Evolutionary conservation across 768 basidiomycete genomes (phyloP), one percentile per base, ranked within the genome.

Genomic region (Boletus rubescentipes): DNA sequence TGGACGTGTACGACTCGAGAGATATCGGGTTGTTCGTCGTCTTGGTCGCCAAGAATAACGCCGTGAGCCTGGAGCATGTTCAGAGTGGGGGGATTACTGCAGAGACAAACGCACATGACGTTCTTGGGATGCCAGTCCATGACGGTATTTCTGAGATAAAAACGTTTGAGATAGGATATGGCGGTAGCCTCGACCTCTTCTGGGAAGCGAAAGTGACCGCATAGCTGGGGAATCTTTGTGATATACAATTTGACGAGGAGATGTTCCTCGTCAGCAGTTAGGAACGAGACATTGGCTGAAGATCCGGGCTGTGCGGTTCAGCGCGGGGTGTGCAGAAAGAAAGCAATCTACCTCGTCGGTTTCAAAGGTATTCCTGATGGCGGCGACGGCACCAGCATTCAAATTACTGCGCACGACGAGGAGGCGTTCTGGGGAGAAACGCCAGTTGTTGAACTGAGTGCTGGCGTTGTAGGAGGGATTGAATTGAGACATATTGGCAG

Each of bases 51-150:
- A 99, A 81, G 66, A 97, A 99, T 18, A 99, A 75, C 10, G 94
- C 86, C 0, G 97, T 98, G 46, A 98, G 78, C 95, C 96, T 99
- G 61, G 11, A 46, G 40, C 11, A 15, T 43, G 31, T 30, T 57
- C 37, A 52, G 40, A 29, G 23, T 42, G 14, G 31, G 18, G 32
- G 20, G 14, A 40, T 9, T 21, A 32, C 47, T 21, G 31, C 32
- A 47, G 34, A 49, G 30, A 36, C n/a, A 12, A 9, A 71, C 87
- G 45, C 65, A 97, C 97, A 99, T 99, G 64, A 99, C 92, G 65
- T 92, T 94, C 73, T 95, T 96, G 0, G 97, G 97, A 74, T 98
- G 97, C 87, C 93, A 98, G 68, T 98, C 97, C 94, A 98, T 98
- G 49, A 94, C 93, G 2, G 95, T 98, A 66, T 98, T 98, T 73